Conservation (phyloP, 1,284 basidiomycete species). For the Moesziomyces aphidis region DNA sequence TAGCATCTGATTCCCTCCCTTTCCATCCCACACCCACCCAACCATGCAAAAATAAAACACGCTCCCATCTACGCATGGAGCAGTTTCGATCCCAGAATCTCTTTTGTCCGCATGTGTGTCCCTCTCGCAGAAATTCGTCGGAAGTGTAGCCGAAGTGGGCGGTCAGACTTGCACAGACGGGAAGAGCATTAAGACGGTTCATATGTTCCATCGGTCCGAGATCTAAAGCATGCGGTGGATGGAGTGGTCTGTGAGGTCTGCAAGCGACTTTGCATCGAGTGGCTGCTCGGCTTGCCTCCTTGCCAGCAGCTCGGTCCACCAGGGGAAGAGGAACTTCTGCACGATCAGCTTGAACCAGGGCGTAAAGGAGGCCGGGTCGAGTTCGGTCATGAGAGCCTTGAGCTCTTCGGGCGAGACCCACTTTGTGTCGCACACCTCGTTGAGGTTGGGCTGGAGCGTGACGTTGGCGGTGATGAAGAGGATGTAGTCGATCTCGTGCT, state of each 20-base stretch:
- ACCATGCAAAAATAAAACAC: conserved; percentile 36
- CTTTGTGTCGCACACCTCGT: conserved; percentile 91
- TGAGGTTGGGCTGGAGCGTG: conserved; percentile 82
- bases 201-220: background rate
- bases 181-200: no score
- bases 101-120: background rate
- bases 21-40: conserved; percentile 10
- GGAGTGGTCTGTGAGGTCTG: conserved; percentile 54
- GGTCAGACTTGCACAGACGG: background rate
- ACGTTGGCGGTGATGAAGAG: conserved; percentile 93
- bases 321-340: conserved; percentile 94
- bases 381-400: conserved; percentile 86
- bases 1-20: conserved; percentile 15
- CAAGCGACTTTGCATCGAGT: conserved; percentile 57
- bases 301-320: conserved; percentile 91
- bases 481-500: conserved; percentile 99
- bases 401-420: conserved; percentile 93
- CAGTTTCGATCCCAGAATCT: conserved; percentile 30
- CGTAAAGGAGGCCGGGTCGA: conserved; percentile 82
- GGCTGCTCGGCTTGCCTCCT: conserved; percentile 67
- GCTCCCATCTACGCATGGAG: conserved; percentile 33
- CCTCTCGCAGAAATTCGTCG: no score
- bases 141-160: background rate
- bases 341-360: conserved; percentile 99
- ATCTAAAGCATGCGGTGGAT: conserved; percentile 65